Conservation (phyloP, 2,329 filamentous ascomycete genomes). For the Paecilomyces variotii region DNA sequence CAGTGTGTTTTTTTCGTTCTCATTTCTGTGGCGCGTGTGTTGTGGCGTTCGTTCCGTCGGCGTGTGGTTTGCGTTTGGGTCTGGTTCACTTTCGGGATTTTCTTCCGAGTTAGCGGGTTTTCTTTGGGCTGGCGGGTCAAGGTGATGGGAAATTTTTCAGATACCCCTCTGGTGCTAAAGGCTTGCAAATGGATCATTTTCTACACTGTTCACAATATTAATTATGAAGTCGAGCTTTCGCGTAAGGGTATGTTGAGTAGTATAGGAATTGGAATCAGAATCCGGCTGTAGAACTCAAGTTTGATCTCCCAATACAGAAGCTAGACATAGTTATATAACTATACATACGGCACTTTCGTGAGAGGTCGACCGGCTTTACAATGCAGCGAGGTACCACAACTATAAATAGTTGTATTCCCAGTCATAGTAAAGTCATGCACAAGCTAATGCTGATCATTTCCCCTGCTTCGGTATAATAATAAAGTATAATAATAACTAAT, state of each 20-base stretch:
- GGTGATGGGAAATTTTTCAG: not conserved
- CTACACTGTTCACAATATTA: not conserved
- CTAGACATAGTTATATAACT: too few relatives aligned
- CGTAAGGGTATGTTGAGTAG: not conserved
- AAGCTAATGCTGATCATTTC: not conserved
- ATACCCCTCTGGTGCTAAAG: not conserved
- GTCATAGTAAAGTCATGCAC: not conserved
- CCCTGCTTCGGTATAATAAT: too few relatives aligned
- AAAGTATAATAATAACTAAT: too few relatives aligned
- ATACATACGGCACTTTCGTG: too few relatives aligned
- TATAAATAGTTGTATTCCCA: not conserved
- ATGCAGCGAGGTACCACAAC: not conserved
- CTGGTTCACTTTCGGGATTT: not conserved
- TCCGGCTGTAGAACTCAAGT: not conserved
- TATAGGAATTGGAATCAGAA: not conserved
- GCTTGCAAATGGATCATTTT: not conserved
- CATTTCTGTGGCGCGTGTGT: not conserved
- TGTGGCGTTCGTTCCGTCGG: not conserved
- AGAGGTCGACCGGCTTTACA: too few relatives aligned
- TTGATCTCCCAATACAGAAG: not conserved
- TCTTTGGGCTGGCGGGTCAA: not conserved
- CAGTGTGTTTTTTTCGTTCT: not conserved
- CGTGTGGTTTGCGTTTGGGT: not conserved
- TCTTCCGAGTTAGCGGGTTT: not conserved
- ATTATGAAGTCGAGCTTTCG: not conserved